Base-by-base conservation (phyloP, 2,329 filamentous ascomycete species). In the Trichoderma atroviride region DNA sequence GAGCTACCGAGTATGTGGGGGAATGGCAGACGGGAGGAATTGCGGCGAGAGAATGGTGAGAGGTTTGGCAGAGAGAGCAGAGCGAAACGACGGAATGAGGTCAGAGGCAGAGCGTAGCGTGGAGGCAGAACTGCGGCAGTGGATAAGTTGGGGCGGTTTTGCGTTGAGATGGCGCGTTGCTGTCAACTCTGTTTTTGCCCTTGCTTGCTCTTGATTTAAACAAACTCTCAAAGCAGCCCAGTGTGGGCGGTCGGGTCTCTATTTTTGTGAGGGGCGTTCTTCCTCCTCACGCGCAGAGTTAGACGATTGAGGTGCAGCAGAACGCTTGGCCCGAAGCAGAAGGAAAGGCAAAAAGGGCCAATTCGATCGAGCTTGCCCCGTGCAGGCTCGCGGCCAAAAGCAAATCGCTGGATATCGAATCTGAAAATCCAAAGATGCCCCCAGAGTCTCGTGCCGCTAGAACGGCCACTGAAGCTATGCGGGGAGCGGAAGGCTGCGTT, bases 11-110 rank as follows among this genome's bases (percentile, higher is more conserved):
- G 72, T 74, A 73, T 74, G 74, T 76, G 73, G 75, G 73, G 76
- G 74, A 74, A 74, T 74, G 73, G 73, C 72, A 74, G 71, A 75
- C 71, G 53, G 69, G 70, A 65, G 53, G 69, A 71, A 65, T 43
- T 61, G 67, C 64, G 69, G 55, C 37, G 35, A 29, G 27, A 40
- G 35, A 33, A 40, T 55, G 55, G 63, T 59, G 35, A 33, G 27
- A 33, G 53, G 27, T 57, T 19, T 47, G 52, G 68, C 70, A 63
- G 73, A 73, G 72, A 71, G 72, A 73, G 19, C 19, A 50, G 22
- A 50, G 22, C 2, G 22, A 71, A 71, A 24, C 66, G 60, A 73
- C 72, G 70, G 75, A 74, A 74, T 81, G 80, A 81, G 80, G 80
- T 81, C 79, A 81, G 79, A 80, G 78, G 77, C 74, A 65, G 62